Base-by-base conservation (phyloP, 2,329 filamentous ascomycete genomes). In the Apiospora arundinis region DNA sequence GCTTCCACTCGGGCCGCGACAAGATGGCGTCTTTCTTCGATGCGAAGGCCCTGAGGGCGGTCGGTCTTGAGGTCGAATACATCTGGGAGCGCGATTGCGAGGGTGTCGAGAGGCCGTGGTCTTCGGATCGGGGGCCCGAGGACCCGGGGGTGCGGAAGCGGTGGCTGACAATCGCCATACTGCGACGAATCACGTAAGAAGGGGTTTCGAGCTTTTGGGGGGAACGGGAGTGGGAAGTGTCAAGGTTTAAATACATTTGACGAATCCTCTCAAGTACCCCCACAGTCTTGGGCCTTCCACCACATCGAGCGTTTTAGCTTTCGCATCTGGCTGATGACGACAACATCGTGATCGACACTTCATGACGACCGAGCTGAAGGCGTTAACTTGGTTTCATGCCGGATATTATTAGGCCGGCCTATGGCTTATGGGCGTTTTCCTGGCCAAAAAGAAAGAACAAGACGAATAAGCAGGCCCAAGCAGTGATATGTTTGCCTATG, bases 1-100 rank as follows among this genome's bases (percentile, higher is more conserved):
- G 91, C 0, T 93, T 94, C 75, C 92, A 94, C 77, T 93, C 92
- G 0, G 92, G 92, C 0, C 84, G 92, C 46, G 84, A 84, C 25
- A 91, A 90, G 78, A 85, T 94, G 83, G 84, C 84, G n/a, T 85
- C 82, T 0, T 94, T 94, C 81, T 93, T 92, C 77, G 87, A 85
- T 16, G 77, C 74, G 5, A 78, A 75, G 8, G 83, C 82, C 16
- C 83, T 92, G 65, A 79, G 76, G 0, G 80, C 82, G 68, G 83
- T 81, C 23, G 88, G 87, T 2, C 82, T 94, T 63, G 88, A 88
- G 76, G 80, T 92, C 3, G 91, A 93, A 78, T 81, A 84, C 40
- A 90, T 94, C 25, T 92, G 88, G 84, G 92, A 94, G 82, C 86
- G 91, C 79, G 89, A 94, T 78, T 91, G 88, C 18, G 86, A 92